Base-by-base conservation (phyloP, 768 basidiomycete genomes). In the Lanmaoa rubissima region DNA sequence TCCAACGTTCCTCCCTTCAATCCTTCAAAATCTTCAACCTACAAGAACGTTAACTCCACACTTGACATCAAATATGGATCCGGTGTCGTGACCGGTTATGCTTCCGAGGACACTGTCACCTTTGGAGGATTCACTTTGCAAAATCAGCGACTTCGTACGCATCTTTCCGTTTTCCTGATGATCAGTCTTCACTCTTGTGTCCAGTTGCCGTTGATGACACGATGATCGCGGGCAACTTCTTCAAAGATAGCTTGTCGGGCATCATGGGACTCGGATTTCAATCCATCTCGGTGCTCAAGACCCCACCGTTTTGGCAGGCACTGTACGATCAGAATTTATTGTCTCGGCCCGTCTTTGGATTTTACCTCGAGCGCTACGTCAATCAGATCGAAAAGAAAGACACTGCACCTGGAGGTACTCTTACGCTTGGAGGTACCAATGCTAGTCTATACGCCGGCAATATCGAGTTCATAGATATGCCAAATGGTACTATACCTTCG, bases 201-300 rank as follows among this genome's bases (percentile, higher is more conserved):
- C 42, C 61, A 88, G 87, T 90, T 44, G 72, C 82, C 31, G 90
- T 85, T 14, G 73, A 80, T 40, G 46, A 67, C 4, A 75, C 87
- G 19, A 75, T 83, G 1, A 47, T 10, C 7, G 13, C 9, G 1
- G 13, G n/a, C 4, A 2, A 5, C 12, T 0, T 28, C 17, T 2
- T 39, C 7, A 4, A 7, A 13, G 6, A n/a, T n/a, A 3, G n/a
- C 6, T 76, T 83, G 3, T 82, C 86, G 1, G 89, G 89, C 16
- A 83, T 91, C 61, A 75, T 92, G 76, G 89, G 89, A 11, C 79
- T 91, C 47, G 88, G 84, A 1, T 91, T 88, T 62, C 47, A 72
- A 21, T 61, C 76, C n/a, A 79, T 90, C 48, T 79, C 88, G 0
- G 74, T 74, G 17, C 84, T 85, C 11, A 61, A 64, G 2, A 70